These are phyloP conservation scores for Microsporum canis DNA, from an alignment of 2,329 filamentous ascomycete species.

Conservation along the genomic window DNA sequence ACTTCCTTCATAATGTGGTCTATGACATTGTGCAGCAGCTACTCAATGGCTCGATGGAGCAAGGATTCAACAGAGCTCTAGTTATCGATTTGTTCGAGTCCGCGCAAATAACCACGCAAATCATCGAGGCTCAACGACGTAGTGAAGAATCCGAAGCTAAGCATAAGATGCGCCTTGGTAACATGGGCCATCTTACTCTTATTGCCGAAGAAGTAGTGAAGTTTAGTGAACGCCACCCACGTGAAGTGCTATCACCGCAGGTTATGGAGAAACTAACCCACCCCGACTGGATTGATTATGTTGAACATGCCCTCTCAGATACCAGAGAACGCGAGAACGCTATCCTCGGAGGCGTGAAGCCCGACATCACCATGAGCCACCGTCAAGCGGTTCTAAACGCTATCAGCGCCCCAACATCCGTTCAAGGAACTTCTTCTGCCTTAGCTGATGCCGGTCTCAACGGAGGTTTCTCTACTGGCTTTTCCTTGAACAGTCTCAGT, in stretches of 20 bases:
- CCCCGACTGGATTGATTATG: constrained; percentile 85
- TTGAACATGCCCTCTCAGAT: constrained; percentile 83
- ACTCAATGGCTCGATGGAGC: constrained; percentile 96
- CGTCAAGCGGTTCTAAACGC: constrained; percentile 55
- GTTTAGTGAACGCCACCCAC: constrained; percentile 87
- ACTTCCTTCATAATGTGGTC: constrained; percentile 97
- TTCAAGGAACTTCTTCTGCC: constrained; percentile 49
- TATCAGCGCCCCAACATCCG: constrained; percentile 46
- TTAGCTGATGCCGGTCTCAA: constrained; percentile 73
- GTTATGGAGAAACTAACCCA: constrained; percentile 84
- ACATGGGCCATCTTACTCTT: constrained; percentile 95
- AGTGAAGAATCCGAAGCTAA: constrained; percentile 77
- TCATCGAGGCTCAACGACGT: constrained; percentile 77
- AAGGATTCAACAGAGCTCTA: constrained; percentile 79
- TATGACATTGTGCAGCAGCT: constrained; percentile 99
- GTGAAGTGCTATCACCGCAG: constrained; percentile 69
- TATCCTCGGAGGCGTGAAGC: constrained; percentile 89
- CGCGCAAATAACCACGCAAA: constrained; percentile 78
- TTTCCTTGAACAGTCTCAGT: constrained; percentile 49
- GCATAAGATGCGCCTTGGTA: constrained; percentile 83
- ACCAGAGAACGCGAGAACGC: constrained; percentile 94
- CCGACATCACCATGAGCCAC: constrained; percentile 76
- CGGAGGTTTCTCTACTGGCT: constrained; percentile 42
- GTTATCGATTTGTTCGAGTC: constrained; percentile 89
- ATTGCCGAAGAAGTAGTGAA: constrained; percentile 98